phyloP scores from a whole-genome alignment of 176 grass and related monocot species.

The Raddia guianensis region DNA sequence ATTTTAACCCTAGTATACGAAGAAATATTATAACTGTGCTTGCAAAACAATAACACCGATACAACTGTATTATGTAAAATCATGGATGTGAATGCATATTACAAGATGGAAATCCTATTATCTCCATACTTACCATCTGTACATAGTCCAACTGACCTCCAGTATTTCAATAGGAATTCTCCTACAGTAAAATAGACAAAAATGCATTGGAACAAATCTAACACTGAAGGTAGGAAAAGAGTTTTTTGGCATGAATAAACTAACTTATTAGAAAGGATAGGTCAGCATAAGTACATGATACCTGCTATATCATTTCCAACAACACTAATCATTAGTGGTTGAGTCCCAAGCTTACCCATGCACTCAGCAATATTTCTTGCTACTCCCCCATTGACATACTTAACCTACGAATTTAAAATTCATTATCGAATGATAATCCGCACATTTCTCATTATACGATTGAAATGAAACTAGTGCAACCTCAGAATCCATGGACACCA shows the following conservation, averaged over 20 bases:
- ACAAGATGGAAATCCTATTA: background rate
- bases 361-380: conserved; percentile 98
- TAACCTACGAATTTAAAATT: conserved; percentile 57
- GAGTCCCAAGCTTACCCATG: conserved; percentile 86
- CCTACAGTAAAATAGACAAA: conserved; percentile 48
- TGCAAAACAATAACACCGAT: background rate
- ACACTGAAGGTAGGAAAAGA: conserved; percentile 37
- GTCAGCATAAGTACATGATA: conserved; percentile 32
- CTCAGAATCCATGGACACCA: background rate
- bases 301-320: conserved; percentile 92
- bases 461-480: conserved; percentile 24
- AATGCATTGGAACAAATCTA: conserved; percentile 39
- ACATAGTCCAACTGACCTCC: conserved; percentile 66
- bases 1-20: background rate
- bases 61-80: background rate
- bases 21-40: background rate
- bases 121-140: conserved; percentile 63
- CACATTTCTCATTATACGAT: background rate
- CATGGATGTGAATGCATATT: conserved; percentile 5
- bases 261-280: conserved; percentile 31
- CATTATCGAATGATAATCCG: conserved; percentile 21
- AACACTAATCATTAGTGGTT: conserved; percentile 81
- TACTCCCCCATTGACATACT: conserved; percentile 77
- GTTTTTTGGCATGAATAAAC: conserved; percentile 25
- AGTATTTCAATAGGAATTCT: conserved; percentile 74